Percentiles rank a stretch among this genome's conserved stretches.
These are phyloP conservation scores for Umbellularia californica DNA, from an alignment of 164 flowering plant species.

Conservation along the genomic window DNA sequence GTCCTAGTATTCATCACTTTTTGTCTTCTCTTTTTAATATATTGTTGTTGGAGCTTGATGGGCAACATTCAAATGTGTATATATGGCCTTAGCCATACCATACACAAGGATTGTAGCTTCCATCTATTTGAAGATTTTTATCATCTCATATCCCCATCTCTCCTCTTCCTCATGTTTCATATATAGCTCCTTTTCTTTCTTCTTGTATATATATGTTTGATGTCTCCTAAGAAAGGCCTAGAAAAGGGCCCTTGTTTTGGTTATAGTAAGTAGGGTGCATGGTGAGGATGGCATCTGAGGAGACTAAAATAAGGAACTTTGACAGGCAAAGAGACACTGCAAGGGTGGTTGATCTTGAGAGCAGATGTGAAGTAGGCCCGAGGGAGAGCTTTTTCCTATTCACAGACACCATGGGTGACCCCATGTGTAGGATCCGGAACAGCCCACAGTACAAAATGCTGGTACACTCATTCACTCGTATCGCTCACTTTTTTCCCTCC, in stretches of 20 bases:
- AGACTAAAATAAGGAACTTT: conserved; percentile 43
- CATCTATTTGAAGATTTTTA: neutral
- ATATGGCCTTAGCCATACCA: neutral
- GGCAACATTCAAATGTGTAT: neutral
- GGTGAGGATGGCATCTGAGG: conserved; percentile 23
- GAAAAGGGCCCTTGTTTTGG: neutral
- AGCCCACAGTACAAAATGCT: conserved; percentile 44
- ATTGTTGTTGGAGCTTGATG: neutral
- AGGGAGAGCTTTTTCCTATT: conserved; percentile 33
- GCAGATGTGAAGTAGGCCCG: conserved; percentile 61
- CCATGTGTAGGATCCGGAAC: conserved; percentile 58
- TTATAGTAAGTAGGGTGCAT: neutral
- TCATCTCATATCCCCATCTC: neutral
- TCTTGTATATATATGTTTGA: neutral
- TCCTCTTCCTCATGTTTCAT: neutral
- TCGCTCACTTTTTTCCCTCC: neutral
- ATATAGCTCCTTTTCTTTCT: neutral
- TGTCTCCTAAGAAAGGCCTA: neutral
- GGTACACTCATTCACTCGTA: conserved; percentile 20
- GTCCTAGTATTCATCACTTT: neutral
- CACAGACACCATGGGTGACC: conserved; percentile 70
- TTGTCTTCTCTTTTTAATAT: neutral
- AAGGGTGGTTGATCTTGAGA: conserved; percentile 51
- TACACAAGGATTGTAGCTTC: neutral
- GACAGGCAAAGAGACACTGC: conserved; percentile 31